Evolutionary conservation across 1,284 basidiomycete species (phyloP), one percentile per base, ranked within the genome.

Genomic region (Fistulinella staudtii): DNA sequence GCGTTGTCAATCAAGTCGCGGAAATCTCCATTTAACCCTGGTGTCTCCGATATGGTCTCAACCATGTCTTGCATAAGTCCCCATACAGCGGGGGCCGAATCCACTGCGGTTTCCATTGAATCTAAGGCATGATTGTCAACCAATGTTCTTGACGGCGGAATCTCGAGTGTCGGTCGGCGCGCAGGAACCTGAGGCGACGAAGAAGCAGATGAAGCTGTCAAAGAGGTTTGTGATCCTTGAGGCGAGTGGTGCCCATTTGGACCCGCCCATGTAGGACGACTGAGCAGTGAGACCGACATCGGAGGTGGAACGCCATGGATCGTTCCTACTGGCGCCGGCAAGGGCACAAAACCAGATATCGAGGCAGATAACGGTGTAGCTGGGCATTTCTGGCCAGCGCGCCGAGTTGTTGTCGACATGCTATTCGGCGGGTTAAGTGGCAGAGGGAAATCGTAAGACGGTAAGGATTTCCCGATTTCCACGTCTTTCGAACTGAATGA

Each of bases 401-500:
- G 76, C 39, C 75, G 65, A 13, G 67, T 71, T 7, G 73, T 69
- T 10, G 70, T 70, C 24, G 73, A 60, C 17, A 66, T 46, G 23
- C 64, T 62, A 36, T 67, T 56, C 63, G 67, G 35, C 53, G 63
- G 46, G 56, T 53, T 28, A 64, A 70, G 48, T 3, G 37, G 55
- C 10, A 52, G 41, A 27, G 41, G 69, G 36, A 41, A 72, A 31
- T 79, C 74, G 51, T 79, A 77, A 13, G 82, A 82, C 4, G 89
- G 86, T 51, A 95, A 69, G 43, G 79, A 73, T 65, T 85, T 89
- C 28, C 93, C 93, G 44, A 90, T 81, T 63, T 94, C 85, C 1
- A 96, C 86, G 61, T 96, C 93, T 59, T 91, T 88, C 27, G 78
- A 85, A 53, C 90, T 93, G 70, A 95, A 96, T 1, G 92, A 95